Evolutionary conservation across 2,329 filamentous ascomycete genomes (phyloP), one percentile per base, ranked within the genome.

Genomic region (Ploettnerulaceae sp.): DNA sequence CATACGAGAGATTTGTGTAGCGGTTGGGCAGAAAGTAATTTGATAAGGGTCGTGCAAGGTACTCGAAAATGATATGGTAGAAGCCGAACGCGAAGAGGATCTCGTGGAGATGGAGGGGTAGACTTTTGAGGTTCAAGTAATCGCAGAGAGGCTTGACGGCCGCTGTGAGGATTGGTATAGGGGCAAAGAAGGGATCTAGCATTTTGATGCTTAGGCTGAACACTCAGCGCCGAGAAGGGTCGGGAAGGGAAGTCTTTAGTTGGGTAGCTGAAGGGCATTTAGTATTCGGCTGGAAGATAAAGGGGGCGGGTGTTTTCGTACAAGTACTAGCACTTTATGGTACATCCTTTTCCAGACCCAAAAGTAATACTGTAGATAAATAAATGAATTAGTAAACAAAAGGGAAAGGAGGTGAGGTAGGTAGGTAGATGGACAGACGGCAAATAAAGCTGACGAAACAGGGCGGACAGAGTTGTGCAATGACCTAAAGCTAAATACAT

Each of bases 61-160:
- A 74, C 58, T 71, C 71, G 67, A 81, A 79, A 59, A 86, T 74
- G 59, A 79, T 62, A 48, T 81, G 77, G 71, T 91, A 93, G 57
- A 88, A 67, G 32, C 74, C 57, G 45, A 81, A 79, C 31, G 81
- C 79, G 54, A 79, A 68, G 43, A 86, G 52, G 38, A 90, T 74
- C 65, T 93, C 85, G 70, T 93, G 86, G 60, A 85, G 71, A 67
- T 93, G 87, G 47, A 83, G 68, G 7, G 85, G 82, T 21, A 91
- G 75, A 8, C 82, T 81, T n/a, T 75, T 70, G 22, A 90, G 71
- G 41, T 70, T 67, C 47, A 84, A 67, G 48, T 66, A 68, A 55
- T 83, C 74, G 56, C 83, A 81, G 60, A 79, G 69, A 7, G 83
- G 84, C 63, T 80, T 71, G 40, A 80, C 67, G 47, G 76, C 71